These are phyloP conservation scores for Nicotiana paniculata DNA, from an alignment of 257 asterid species.

Conservation along the genomic window DNA sequence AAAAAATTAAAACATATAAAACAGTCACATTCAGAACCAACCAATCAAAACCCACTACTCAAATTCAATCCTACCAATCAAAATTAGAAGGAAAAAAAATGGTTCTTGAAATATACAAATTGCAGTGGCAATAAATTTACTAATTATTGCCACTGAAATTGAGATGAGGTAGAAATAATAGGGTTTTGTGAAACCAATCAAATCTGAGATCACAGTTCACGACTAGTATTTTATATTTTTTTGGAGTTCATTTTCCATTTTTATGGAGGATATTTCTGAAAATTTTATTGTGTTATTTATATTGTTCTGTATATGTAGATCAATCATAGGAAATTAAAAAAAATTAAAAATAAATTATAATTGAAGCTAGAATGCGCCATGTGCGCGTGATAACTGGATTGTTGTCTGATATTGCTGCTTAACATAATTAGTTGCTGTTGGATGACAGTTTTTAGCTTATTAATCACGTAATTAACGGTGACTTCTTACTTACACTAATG, in stretches of 20 bases:
- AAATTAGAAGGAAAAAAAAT: not conserved
- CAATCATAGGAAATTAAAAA: not conserved
- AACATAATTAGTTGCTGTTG: not conserved
- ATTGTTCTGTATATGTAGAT: not conserved
- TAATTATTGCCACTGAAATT: constrained; percentile 10
- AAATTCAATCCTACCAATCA: not conserved
- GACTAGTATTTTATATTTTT: not conserved
- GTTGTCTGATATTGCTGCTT: not conserved
- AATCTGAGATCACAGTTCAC: constrained; percentile 14
- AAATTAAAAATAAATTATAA: not conserved
- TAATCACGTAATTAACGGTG: constrained; percentile 2
- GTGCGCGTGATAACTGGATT: constrained; percentile 6
- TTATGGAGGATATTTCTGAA: not conserved
- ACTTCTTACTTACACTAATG: not conserved
- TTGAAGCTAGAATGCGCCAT: constrained; percentile 1
- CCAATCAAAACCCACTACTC: not conserved
- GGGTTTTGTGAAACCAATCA: constrained; percentile 16
- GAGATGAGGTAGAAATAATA: not conserved
- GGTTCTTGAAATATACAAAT: not conserved
- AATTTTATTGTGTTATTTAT: not conserved
- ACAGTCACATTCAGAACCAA: not conserved
- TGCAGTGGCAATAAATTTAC: not conserved
- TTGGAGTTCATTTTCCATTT: not conserved
- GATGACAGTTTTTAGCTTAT: not conserved
- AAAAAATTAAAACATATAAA: too few species aligned